phyloP scores from a whole-genome alignment of 2,329 filamentous ascomycete species.

The Didymella sp. region DNA sequence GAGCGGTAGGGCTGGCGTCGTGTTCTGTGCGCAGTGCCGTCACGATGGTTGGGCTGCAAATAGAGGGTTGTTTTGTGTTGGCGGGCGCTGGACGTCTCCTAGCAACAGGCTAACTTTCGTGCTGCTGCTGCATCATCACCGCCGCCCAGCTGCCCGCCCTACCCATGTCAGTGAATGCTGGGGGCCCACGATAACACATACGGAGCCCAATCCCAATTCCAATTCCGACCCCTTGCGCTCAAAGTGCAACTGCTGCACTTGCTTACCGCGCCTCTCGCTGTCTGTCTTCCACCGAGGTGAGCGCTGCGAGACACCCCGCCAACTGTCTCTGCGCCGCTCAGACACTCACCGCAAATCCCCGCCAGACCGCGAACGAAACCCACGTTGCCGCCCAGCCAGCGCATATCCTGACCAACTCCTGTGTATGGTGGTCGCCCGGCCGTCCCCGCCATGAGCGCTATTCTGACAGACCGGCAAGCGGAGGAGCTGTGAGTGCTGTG shows the following conservation, averaged over 20 bases:
- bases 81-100: constrained; percentile 11
- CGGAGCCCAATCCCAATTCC: constrained; percentile 1
- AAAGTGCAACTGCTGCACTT: background rate
- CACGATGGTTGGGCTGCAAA: constrained; percentile 11
- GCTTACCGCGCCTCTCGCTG: background rate
- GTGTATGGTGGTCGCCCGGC: constrained; percentile 43
- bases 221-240: background rate
- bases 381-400: constrained; percentile 12
- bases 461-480: constrained; percentile 80
- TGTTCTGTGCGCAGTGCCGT: constrained; percentile 1
- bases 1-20: constrained; percentile 1
- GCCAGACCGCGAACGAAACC: constrained; percentile 27
- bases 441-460: constrained; percentile 68
- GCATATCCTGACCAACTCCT: constrained; percentile 6
- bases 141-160: background rate
- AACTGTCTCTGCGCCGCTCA: constrained; percentile 10
- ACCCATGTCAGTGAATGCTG: constrained; percentile 10
- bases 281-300: background rate
- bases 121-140: constrained; percentile 2
- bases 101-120: constrained; percentile 7
- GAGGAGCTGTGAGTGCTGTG: constrained; percentile 79
- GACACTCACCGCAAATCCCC: constrained; percentile 35
- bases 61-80: constrained; percentile 16
- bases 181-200: background rate
- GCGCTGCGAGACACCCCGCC: constrained; percentile 11